Base-by-base conservation (phyloP, 345 rosid genomes). In the Pelargonium nanum region DNA sequence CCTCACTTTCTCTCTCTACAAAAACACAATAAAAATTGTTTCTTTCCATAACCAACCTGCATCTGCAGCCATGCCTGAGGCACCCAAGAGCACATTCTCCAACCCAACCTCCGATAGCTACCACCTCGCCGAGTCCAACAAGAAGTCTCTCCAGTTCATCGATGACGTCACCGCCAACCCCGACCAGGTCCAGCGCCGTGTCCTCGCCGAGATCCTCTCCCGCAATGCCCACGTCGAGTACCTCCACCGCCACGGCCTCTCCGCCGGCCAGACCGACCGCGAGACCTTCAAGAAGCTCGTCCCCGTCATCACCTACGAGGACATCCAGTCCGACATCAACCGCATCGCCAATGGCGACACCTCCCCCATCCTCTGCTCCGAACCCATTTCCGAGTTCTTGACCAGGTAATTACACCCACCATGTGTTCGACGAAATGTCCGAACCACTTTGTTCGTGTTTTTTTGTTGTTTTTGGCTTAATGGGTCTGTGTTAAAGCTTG, bases 281-380 rank as follows among this genome's bases (percentile, higher is more conserved):
- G 74, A 72, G 24, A 70, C 78, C 0, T 88, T 80, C 67, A 88
- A 85, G 70, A 78, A 75, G 19, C 74, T 73, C 63, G 24, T 88
- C 55, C 91, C 91, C 6, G 72, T 83, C 24, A 81, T 88, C 23
- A 75, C 83, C 4, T 88, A 88, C 21, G 96, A 85, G 28, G 86
- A 88, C 76, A 78, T 88, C 21, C 85, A 85, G 57, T 74, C 78
- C 21, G 86, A 83, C 48, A 88, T 88, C 71, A 83, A 83, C 58
- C 87, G 91, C 59, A 85, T 88, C 26, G 85, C 89, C 17, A 78
- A 83, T 53, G 96, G 96, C 0, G 96, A 88, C 65, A 76, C 77
- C 60, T 85, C 96, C 52, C 70, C 91, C 16, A 88, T 88, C 68
- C 55, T 88, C 57, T 88, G 86, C 54, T 55, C 95, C 55, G 76